Conservation (phyloP, 768 basidiomycete genomes). For the Cubamyces lactineus region DNA sequence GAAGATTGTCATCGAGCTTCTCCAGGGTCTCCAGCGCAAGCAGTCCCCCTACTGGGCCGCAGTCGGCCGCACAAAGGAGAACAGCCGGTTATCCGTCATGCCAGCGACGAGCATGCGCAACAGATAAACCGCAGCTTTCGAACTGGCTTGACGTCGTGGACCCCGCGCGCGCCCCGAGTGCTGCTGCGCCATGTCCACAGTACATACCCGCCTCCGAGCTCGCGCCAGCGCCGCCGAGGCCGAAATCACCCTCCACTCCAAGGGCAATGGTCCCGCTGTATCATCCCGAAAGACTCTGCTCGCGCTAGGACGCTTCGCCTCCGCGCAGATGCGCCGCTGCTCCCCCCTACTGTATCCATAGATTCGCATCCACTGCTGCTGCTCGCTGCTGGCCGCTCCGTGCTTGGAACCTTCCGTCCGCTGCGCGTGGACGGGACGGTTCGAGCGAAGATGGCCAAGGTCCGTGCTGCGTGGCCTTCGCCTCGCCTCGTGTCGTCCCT, state of each 20-base stretch:
- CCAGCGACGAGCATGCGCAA: conserved; percentile 7
- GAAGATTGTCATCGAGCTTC: conserved; percentile 40
- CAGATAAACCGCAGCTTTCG: not conserved
- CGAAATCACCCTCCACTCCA: not conserved
- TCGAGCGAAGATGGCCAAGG: too few species aligned
- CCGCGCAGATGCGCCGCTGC: not conserved
- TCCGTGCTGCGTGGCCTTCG: not conserved
- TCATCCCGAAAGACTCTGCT: not conserved
- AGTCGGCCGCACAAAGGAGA: conserved; percentile 23
- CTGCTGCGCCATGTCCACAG: not conserved
- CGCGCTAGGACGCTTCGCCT: conserved; percentile 4
- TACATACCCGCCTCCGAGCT: not conserved
- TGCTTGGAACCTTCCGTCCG: not conserved
- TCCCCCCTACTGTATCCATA: conserved; percentile 13
- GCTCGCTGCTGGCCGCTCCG: too few species aligned
- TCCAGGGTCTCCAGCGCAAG: conserved; percentile 46
- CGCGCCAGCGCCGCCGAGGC: not conserved
- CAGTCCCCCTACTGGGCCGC: conserved; percentile 44
- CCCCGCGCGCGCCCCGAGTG: not conserved
- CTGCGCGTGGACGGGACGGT: not conserved
- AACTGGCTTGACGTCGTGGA: too few species aligned
- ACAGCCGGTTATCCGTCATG: not conserved
- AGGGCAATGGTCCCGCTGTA: conserved; percentile 9
- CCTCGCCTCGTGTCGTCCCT: not conserved
- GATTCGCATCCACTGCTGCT: not conserved